Percentiles rank a stretch among this genome's conserved stretches.
Evolutionary conservation across 2,329 filamentous ascomycete species (phyloP).

Genomic region (Colletotrichum lindemuthianum): DNA sequence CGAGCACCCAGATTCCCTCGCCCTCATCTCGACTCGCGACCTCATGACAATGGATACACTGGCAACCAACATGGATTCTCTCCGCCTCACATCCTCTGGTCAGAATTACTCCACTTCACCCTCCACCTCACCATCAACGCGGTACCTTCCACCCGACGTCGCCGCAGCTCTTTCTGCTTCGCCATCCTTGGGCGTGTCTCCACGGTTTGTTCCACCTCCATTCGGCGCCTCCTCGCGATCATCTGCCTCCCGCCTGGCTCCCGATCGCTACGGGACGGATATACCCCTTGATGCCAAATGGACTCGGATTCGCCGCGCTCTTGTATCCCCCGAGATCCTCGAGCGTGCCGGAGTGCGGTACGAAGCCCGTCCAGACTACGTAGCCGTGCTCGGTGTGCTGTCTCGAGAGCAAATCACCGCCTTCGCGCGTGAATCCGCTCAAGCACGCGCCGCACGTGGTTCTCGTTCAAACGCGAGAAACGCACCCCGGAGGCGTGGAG

Average conservation of each 20-base stretch:
- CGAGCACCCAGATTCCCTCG: conserved; percentile 49
- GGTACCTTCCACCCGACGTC: conserved; percentile 48
- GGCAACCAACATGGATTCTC: conserved; percentile 51
- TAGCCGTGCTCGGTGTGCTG: conserved; percentile 68
- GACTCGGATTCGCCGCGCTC: conserved; percentile 65
- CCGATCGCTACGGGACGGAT: conserved; percentile 65
- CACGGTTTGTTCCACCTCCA: conserved; percentile 51
- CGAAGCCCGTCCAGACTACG: conserved; percentile 68
- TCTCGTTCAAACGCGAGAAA: conserved; percentile 21
- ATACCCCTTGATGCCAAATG: conserved; percentile 68
- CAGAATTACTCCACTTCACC: conserved; percentile 51
- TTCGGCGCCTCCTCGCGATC: conserved; percentile 38
- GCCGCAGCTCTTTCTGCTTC: conserved; percentile 43
- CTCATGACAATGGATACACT: conserved; percentile 60
- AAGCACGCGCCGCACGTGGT: conserved; percentile 54
- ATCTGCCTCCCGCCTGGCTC: conserved; percentile 55
- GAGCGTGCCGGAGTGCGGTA: conserved; percentile 66
- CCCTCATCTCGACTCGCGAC: conserved; percentile 65
- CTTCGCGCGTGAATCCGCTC: conserved; percentile 59
- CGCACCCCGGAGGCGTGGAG: conserved; percentile 24
- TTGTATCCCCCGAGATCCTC: conserved; percentile 68
- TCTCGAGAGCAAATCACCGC: conserved; percentile 61
- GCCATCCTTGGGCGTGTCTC: conserved; percentile 49
- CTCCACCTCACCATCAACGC: conserved; percentile 43
- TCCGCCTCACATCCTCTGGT: conserved; percentile 50